Evolutionary conservation across 2,329 filamentous ascomycete genomes (phyloP), one percentile per base, ranked within the genome.

Genomic region (Cladosporium sp.): DNA sequence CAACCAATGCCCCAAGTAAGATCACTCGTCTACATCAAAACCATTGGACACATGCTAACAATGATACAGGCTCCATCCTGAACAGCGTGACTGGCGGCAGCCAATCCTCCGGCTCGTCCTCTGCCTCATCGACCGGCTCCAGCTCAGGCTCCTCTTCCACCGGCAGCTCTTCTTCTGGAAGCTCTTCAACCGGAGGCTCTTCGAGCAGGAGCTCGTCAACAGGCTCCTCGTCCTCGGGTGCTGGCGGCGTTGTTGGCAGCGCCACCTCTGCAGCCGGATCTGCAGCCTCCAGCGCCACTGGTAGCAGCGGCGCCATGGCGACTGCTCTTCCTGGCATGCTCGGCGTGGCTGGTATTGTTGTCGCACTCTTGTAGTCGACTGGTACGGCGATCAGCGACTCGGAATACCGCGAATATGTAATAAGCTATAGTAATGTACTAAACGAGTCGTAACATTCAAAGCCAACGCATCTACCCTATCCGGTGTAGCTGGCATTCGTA

Each of bases 1-100:
- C 52, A 28, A 55, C 52, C 28, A 36, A 36, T 6, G 52, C 52
- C 8, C 52, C 52, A 38, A 55, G 52, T 55, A 15, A 36, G 39
- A 37, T 20, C 15, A 28, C 17, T 52, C 22, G 14, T 14, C 37
- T n/a, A 28, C 37, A 28, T 2, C 17, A 15, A 22, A 9, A 12
- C 40, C 22, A 2, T 47, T 5, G 25, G 6, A 28, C 7, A 17
- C 15, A 30, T 11, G 7, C 37, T 52, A 30, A 52, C 50, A n/a
- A 14, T 3, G 19, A 11, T 3, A 19, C 12, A 55, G 52, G 52
- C 51, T 52, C 50, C 15, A 42, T 52, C 50, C 50, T 55, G 22
- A 55, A 55, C 40, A 55, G 52, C 40, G 40, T 47, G 22, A 55
- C 52, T 40, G 52, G 52, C 6, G 52, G 52, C 28, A 55, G 52